phyloP scores from a whole-genome alignment of 139 green algal species.

The Edaphochlamys debaryana region DNA sequence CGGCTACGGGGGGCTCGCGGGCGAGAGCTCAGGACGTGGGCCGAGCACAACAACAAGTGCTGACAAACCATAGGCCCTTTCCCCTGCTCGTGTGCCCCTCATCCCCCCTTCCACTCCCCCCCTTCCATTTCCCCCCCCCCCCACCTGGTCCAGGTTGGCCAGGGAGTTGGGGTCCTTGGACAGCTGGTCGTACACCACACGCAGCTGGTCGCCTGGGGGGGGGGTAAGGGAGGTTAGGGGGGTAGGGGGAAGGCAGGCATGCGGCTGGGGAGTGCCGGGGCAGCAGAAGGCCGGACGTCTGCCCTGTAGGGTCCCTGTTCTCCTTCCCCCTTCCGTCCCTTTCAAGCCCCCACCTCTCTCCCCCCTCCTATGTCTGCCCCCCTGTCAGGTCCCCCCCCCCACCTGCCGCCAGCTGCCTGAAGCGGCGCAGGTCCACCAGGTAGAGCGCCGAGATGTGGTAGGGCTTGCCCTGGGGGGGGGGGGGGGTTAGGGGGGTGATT shows the following conservation, averaged over 20 bases:
- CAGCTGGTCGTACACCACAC: constrained; percentile 95
- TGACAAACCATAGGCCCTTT: too few relatives aligned
- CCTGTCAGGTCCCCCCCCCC: constrained; percentile 37
- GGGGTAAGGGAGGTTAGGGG: not conserved
- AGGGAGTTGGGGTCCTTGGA: constrained; percentile 95
- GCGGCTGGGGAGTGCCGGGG: not conserved
- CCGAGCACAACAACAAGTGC: too few relatives aligned
- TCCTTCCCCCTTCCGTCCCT: too few relatives aligned
- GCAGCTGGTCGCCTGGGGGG: constrained; percentile 57
- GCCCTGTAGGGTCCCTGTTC: too few relatives aligned
- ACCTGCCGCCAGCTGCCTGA: constrained; percentile 84
- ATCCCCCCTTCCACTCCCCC: too few relatives aligned
- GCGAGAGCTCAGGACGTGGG: too few relatives aligned
- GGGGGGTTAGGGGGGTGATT: not conserved
- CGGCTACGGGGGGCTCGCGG: too few relatives aligned
- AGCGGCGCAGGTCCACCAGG: constrained; percentile 94
- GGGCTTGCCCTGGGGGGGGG: constrained; percentile 70
- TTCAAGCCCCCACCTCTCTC: too few relatives aligned
- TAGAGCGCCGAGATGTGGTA: constrained; percentile 99
- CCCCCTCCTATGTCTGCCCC: not conserved
- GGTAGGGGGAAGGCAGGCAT: not conserved
- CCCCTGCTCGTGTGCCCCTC: too few relatives aligned
- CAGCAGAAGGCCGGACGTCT: too few relatives aligned
- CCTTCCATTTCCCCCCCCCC: too few relatives aligned
- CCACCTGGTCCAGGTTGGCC: constrained; percentile 98